Base-by-base conservation (phyloP, 257 asterid genomes). In the Gentiana straminea region DNA sequence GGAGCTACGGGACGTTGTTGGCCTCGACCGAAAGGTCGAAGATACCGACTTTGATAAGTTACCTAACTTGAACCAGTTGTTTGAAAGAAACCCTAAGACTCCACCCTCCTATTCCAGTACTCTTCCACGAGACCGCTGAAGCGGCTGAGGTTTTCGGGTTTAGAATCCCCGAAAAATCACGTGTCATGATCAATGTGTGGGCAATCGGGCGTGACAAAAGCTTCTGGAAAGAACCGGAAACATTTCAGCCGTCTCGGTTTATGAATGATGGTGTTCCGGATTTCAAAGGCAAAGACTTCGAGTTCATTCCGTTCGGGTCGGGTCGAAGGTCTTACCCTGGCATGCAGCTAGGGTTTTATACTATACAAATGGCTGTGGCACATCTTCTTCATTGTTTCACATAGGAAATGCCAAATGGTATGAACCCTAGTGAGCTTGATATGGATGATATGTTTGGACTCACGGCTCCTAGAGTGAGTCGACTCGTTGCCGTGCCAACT, bases 241-340 rank as follows among this genome's bases (percentile, higher is more conserved):
- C 56, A 0, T 88, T 81, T 64, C 77, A 59, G 15, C 97, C 97
- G 7, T 41, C 78, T 1, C 63, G 95, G 34, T 88, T 88, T 32
- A 68, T 83, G 1, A 41, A 50, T 3, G 81, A 70, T 0, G 84
- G 81, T 1, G 84, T 57, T 0, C 77, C 96, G 1, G 96, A 88
- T 39, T 88, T 75, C 64, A 79, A 75, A 49, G 96, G 96, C 35
- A 63, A 75, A 0, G 66, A 79, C 54, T 89, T 89, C 41, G 95
- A 86, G 72, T 89, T 79, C 73, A 66, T 89, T 3, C 97, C 97
- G 7, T 89, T 89, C 50, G 97, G 97, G 57, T 83, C 97, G 59
- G 97, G 97, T 8, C 81, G 97, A 33, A 69, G 97, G 62, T 89
- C 97, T 2, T 89, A 95, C 74, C 97, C 97, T n/a, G 97, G 97